Percentiles rank a stretch among this genome's conserved stretches.
Evolutionary conservation across 202 grass and related monocot genomes (phyloP).

Genomic region (Cymbopogon flexuosus): DNA sequence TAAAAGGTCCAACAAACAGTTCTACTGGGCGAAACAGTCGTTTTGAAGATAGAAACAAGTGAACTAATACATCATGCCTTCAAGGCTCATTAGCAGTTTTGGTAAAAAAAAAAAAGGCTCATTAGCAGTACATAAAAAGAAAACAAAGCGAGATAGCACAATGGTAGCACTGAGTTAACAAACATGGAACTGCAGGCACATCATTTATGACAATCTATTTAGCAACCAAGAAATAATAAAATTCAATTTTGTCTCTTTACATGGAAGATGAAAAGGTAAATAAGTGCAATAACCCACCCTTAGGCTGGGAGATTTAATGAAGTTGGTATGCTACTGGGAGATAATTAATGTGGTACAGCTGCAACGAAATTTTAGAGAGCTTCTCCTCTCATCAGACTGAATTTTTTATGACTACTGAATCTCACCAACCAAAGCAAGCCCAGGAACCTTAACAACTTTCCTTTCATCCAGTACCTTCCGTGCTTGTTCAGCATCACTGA

Average conservation of each 20-base stretch:
- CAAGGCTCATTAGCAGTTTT: neutral
- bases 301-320: neutral
- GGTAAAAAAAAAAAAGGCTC: neutral
- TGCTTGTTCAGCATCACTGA: constrained; percentile 54
- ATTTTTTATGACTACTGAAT: neutral
- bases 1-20: neutral
- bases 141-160: neutral
- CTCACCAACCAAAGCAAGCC: constrained; percentile 48
- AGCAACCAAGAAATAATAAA: neutral
- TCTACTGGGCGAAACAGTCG: neutral
- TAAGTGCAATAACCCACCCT: constrained; percentile 27
- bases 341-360: neutral
- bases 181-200: neutral
- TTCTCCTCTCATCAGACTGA: neutral
- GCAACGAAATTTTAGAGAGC: neutral
- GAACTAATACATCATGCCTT: neutral
- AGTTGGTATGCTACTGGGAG: neutral
- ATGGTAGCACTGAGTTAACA: neutral
- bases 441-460: constrained; percentile 49
- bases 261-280: constrained; percentile 4
- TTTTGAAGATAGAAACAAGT: neutral
- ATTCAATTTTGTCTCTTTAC: constrained; percentile 1
- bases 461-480: constrained; percentile 48
- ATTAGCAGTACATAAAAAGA: neutral
- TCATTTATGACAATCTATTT: constrained; percentile 14